These are phyloP conservation scores for Cercospora sesami DNA, from an alignment of 2,329 filamentous ascomycete species.

Conservation along the genomic window DNA sequence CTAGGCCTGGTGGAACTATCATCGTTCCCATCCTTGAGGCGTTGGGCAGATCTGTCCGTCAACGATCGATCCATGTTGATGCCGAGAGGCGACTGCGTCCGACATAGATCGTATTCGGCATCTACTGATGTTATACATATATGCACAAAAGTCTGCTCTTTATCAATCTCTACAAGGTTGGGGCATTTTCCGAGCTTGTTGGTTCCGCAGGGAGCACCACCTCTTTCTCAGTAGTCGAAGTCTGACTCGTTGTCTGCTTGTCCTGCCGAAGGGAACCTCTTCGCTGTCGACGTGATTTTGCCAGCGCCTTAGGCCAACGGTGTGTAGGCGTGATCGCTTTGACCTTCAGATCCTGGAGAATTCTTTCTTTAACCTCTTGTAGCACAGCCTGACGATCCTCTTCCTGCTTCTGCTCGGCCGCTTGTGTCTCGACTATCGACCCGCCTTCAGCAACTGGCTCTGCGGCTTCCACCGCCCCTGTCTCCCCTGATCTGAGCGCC, in stretches of 20 bases:
- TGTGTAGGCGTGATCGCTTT: not conserved
- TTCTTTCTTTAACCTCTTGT: not conserved
- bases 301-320: not conserved
- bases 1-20: too few relatives aligned
- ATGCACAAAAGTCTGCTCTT: not conserved
- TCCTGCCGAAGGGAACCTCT: not conserved
- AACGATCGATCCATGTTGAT: too few relatives aligned
- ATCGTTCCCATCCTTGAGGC: too few relatives aligned
- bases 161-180: not conserved
- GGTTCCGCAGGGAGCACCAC: not conserved
- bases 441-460: not conserved
- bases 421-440: not conserved
- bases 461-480: not conserved
- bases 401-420: not conserved
- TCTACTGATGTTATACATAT: conserved; percentile 3
- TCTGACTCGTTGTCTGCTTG: not conserved
- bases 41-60: too few relatives aligned
- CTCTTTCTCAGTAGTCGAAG: not conserved
- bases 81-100: not conserved
- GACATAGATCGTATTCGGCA: not conserved
- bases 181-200: conserved; percentile 7
- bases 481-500: not conserved
- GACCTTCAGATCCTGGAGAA: not conserved
- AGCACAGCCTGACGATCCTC: conserved; percentile 2
- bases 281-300: not conserved